Conservation (phyloP, 805 yeast species). For the Saturnispora besseyi region DNA sequence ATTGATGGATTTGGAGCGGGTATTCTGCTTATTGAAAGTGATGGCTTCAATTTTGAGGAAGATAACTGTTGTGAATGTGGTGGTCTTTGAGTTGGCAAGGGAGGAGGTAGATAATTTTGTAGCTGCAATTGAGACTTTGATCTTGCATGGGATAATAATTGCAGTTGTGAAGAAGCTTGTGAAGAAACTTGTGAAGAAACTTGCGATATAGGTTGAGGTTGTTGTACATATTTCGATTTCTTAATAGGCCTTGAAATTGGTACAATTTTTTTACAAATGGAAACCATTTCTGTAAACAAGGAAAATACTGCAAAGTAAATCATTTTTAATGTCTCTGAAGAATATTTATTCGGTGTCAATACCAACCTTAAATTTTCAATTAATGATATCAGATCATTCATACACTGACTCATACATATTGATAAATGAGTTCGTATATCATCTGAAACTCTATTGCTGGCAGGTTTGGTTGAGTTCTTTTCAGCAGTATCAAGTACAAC, state of each 20-base stretch:
- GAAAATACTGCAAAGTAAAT: slow-evolving; percentile 23
- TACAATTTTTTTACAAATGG: slow-evolving; percentile 20
- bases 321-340: slow-evolving; percentile 19
- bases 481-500: slow-evolving; percentile 17
- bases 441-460: slow-evolving; percentile 11
- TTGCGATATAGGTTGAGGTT: neutral
- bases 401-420: slow-evolving; percentile 15
- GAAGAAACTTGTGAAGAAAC: neutral
- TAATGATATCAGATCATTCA: slow-evolving; percentile 18
- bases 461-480: slow-evolving; percentile 13
- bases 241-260: slow-evolving; percentile 12
- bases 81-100: slow-evolving; percentile 8
- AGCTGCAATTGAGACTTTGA: neutral
- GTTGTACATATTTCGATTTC: neutral
- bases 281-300: slow-evolving; percentile 22
- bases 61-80: slow-evolving; percentile 5
- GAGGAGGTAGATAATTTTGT: slow-evolving; percentile 8
- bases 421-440: slow-evolving; percentile 14
- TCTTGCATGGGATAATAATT: neutral
- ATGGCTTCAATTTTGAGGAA: slow-evolving; percentile 4
- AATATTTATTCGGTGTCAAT: slow-evolving; percentile 1
- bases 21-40: slow-evolving; percentile 3
- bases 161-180: neutral
- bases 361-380: slow-evolving; percentile 15
- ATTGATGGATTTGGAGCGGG: slow-evolving; percentile 11